Conservation (phyloP, 176 grass and related monocot species). For the Musa troglodytarum region DNA sequence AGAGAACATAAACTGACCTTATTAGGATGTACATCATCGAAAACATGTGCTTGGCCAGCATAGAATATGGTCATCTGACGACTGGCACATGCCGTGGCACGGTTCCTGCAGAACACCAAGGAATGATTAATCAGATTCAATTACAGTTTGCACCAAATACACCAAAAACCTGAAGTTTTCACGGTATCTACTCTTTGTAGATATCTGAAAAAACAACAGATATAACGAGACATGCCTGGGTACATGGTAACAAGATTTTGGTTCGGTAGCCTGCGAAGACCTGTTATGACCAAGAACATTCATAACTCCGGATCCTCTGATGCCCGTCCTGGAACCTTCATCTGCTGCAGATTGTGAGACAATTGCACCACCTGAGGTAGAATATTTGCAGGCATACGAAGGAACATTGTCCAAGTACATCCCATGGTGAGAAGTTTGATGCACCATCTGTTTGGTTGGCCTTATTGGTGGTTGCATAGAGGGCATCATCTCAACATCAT, state of each 20-base stretch:
- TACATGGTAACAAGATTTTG: no score
- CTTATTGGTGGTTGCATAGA: constrained; percentile 5
- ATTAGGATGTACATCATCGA: constrained; percentile 21
- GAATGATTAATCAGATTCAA: no score
- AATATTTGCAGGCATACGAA: background rate
- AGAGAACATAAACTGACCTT: constrained; percentile 5
- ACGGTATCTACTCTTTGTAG: no score
- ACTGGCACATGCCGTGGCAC: background rate
- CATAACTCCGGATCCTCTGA: constrained; percentile 14
- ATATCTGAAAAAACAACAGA: no score
- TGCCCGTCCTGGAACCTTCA: constrained; percentile 22
- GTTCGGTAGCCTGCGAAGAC: no score
- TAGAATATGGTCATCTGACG: constrained; percentile 22
- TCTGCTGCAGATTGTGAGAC: constrained; percentile 16
- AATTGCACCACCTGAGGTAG: background rate
- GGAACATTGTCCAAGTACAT: background rate
- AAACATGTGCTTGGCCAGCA: constrained; percentile 19
- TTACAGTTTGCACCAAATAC: no score
- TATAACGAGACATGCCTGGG: no score
- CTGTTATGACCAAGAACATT: background rate
- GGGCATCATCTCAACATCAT: background rate
- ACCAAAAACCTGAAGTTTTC: no score
- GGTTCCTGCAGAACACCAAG: constrained; percentile 2
- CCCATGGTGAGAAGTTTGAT: background rate
- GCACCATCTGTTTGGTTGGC: background rate